A percentile compares a stretch with the other conserved stretches of the same genome.
Evolutionary conservation across 139 green algal genomes (phyloP).

Genomic region (Haematococcus lacustris): DNA sequence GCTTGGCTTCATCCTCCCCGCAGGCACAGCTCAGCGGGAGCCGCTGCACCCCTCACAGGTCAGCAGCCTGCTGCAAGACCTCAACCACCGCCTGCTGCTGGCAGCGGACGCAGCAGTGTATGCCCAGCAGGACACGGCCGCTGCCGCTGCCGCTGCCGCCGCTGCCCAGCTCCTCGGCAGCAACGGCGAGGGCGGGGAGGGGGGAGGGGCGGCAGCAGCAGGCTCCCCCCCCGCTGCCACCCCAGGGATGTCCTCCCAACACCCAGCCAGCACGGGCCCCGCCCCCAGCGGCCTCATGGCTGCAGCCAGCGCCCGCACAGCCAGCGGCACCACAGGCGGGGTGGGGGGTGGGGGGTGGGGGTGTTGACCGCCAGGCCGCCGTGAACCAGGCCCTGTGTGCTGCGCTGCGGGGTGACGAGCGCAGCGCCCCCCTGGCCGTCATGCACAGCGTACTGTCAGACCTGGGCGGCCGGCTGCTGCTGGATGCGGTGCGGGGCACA

Average conservation of each 20-base stretch:
- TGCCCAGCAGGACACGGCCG: neutral
- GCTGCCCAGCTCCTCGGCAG: neutral
- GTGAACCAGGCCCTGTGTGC: neutral
- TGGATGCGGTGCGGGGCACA: constrained; percentile 16
- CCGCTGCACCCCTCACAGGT: constrained; percentile 1
- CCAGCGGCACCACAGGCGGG: too few relatives aligned
- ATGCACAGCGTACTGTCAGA: constrained; percentile 30
- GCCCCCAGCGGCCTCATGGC: neutral
- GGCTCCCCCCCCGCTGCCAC: neutral
- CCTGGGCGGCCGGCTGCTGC: constrained; percentile 22
- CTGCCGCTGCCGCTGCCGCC: neutral
- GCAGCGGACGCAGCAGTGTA: constrained; percentile 33
- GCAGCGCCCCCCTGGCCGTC: constrained; percentile 13
- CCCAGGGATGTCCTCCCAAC: neutral
- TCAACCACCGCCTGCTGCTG: constrained; percentile 33
- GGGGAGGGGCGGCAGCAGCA: neutral
- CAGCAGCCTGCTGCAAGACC: constrained; percentile 16
- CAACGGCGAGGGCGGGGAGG: neutral
- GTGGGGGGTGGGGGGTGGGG: too few relatives aligned
- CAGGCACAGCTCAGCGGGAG: neutral
- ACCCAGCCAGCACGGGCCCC: neutral
- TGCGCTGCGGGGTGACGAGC: constrained; percentile 15
- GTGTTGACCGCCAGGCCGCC: too few relatives aligned
- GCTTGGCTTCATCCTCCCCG: constrained; percentile 20
- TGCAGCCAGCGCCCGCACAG: constrained; percentile 3